Conservation (phyloP, 257 asterid genomes). For the Ballota nigra region DNA sequence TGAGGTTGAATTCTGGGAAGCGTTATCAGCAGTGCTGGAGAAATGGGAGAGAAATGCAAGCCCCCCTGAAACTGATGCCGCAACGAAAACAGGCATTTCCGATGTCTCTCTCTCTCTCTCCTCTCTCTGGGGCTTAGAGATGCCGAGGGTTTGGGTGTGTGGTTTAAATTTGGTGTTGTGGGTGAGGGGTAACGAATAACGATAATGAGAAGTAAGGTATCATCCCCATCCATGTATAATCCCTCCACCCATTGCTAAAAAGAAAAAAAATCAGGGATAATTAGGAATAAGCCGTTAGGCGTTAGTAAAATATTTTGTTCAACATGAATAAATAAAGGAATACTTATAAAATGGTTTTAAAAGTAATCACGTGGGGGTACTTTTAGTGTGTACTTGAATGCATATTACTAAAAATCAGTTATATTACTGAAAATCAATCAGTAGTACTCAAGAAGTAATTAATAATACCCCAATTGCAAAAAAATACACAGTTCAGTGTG, state of each 20-base stretch:
- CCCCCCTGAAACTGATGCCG: slow-evolving; percentile 57
- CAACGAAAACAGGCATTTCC: slow-evolving; percentile 51
- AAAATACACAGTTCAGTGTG: too few relatives aligned
- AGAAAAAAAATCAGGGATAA: too few relatives aligned
- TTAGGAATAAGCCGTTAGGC: too few relatives aligned
- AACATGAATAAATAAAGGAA: too few relatives aligned
- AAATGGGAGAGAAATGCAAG: slow-evolving; percentile 44
- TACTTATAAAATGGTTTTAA: too few relatives aligned
- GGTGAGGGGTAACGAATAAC: slow-evolving; percentile 29
- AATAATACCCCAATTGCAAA: too few relatives aligned
- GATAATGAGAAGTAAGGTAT: slow-evolving; percentile 10
- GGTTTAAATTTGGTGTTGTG: slow-evolving; percentile 19
- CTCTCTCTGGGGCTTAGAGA: neutral
- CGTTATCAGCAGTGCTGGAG: slow-evolving; percentile 28
- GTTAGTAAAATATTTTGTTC: too few relatives aligned
- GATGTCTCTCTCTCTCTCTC: neutral
- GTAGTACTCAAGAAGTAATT: too few relatives aligned
- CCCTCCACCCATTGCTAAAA: neutral
- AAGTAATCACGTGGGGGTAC: too few relatives aligned
- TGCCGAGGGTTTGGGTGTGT: slow-evolving; percentile 1
- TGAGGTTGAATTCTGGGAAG: slow-evolving; percentile 18
- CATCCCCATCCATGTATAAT: neutral
- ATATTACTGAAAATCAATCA: too few relatives aligned
- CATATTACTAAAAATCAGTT: too few relatives aligned
- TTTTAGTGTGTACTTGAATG: too few relatives aligned